A percentile compares a stretch with the other conserved stretches of the same genome.
Conservation (phyloP, 306 rosid genomes). For the Senna tora region DNA sequence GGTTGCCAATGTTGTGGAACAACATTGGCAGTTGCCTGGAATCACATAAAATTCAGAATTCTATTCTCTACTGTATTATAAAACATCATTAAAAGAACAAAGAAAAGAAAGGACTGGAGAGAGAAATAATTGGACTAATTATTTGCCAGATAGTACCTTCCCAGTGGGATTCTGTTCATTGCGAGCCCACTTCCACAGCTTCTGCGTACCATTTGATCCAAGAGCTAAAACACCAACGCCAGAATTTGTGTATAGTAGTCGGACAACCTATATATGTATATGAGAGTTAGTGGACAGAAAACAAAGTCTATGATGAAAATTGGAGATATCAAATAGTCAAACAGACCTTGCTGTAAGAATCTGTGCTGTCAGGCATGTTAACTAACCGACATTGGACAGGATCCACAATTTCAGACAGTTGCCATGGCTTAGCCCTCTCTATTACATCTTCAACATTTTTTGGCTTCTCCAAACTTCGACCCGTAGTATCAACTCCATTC, state of each 20-base stretch:
- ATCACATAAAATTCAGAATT: conserved; percentile 46
- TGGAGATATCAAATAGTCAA: conserved; percentile 22
- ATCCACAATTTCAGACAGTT: conserved; percentile 80
- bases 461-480: conserved; percentile 64
- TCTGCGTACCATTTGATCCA: conserved; percentile 83
- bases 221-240: conserved; percentile 90
- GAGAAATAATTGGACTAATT: neutral
- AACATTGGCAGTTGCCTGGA: conserved; percentile 83
- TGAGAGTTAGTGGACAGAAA: conserved; percentile 9
- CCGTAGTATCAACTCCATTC: conserved; percentile 69
- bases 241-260: conserved; percentile 76
- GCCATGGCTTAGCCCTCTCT: conserved; percentile 77
- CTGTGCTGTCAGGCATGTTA: conserved; percentile 78
- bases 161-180: conserved; percentile 69
- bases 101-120: conserved; percentile 23
- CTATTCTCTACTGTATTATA: conserved; percentile 30
- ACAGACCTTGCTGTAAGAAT: conserved; percentile 80
- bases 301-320: conserved; percentile 25
- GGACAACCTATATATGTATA: conserved; percentile 58
- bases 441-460: conserved; percentile 61
- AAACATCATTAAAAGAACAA: conserved; percentile 1
- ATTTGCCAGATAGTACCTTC: conserved; percentile 54
- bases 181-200: conserved; percentile 89
- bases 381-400: conserved; percentile 70
- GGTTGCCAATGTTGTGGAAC: conserved; percentile 92